Conservation (phyloP, 768 basidiomycete genomes). For the Nevesoporus exiguus region DNA sequence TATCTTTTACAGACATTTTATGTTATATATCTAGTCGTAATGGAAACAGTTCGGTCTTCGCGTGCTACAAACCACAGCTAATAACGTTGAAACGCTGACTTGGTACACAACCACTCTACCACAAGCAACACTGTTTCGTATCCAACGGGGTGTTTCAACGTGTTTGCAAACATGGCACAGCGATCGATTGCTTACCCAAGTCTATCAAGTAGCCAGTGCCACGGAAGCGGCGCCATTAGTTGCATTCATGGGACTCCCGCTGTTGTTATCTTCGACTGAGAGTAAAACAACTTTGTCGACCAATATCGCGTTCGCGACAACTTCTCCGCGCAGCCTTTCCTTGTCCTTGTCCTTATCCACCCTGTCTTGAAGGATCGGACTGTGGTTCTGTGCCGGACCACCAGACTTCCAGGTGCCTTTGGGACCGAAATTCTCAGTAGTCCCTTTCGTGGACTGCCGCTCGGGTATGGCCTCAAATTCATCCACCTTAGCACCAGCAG, state of each 20-base stretch:
- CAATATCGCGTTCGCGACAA: conserved; percentile 34
- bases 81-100: conserved; percentile 30
- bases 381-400: conserved; percentile 10
- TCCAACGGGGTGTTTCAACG: conserved; percentile 1
- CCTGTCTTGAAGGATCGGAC: conserved; percentile 20
- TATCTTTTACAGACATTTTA: conserved; percentile 37
- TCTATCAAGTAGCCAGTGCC: conserved; percentile 29
- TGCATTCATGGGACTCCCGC: conserved; percentile 7
- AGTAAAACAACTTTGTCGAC: conserved; percentile 37
- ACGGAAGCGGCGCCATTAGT: conserved; percentile 15
- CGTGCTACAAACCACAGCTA: conserved; percentile 25
- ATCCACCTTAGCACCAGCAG: conserved; percentile 32
- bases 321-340: conserved; percentile 36
- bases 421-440: conserved; percentile 37
- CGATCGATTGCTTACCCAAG: conserved; percentile 13
- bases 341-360: conserved; percentile 33
- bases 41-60: conserved; percentile 22
- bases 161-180: neutral
- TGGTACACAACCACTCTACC: conserved; percentile 16
- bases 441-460: conserved; percentile 46
- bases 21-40: conserved; percentile 32
- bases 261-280: conserved; percentile 32
- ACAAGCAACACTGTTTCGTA: conserved; percentile 11
- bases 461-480: conserved; percentile 48
- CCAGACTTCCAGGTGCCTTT: conserved; percentile 29